Conservation (phyloP, 495 filamentous ascomycete genomes). For the Penicillium antarcticum region DNA sequence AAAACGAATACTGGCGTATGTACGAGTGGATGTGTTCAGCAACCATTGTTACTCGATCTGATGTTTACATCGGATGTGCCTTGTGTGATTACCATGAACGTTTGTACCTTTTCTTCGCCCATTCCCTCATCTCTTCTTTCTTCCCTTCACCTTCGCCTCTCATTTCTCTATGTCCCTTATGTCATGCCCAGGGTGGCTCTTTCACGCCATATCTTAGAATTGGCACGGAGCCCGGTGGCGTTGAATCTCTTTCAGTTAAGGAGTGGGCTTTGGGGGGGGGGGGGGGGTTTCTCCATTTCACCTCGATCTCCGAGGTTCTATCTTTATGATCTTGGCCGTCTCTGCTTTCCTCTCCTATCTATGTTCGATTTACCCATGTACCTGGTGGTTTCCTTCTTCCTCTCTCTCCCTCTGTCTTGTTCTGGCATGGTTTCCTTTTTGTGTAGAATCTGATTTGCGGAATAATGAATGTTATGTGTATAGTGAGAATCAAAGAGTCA, state of each 20-base stretch:
- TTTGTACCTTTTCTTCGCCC: conserved; percentile 12
- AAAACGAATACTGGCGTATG: conserved; percentile 2
- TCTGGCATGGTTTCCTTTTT: not conserved
- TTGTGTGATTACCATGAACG: conserved; percentile 21
- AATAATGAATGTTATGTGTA: conserved; percentile 17
- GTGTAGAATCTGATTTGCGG: conserved; percentile 10
- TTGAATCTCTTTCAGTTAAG: conserved; percentile 9
- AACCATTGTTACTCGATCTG: not conserved
- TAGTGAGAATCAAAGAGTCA: not conserved
- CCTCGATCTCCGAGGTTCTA: not conserved
- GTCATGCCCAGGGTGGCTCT: conserved; percentile 6
- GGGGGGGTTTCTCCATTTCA: not conserved
- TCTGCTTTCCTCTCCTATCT: not conserved
- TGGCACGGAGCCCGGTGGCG: conserved; percentile 18
- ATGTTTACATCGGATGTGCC: conserved; percentile 15
- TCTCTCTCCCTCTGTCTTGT: not conserved
- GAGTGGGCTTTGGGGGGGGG: conserved; percentile 2
- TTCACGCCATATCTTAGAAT: conserved; percentile 9
- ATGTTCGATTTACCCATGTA: not conserved
- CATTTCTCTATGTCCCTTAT: not conserved
- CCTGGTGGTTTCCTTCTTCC: not conserved
- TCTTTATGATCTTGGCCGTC: not conserved
- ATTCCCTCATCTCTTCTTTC: conserved; percentile 8
- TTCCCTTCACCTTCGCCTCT: not conserved
- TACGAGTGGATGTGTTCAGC: not conserved